A percentile compares a stretch with the other conserved stretches of the same genome.
Evolutionary conservation across 192 early-diverging fungal species (phyloP).

Genomic region (Dimargaris xerosporica): DNA sequence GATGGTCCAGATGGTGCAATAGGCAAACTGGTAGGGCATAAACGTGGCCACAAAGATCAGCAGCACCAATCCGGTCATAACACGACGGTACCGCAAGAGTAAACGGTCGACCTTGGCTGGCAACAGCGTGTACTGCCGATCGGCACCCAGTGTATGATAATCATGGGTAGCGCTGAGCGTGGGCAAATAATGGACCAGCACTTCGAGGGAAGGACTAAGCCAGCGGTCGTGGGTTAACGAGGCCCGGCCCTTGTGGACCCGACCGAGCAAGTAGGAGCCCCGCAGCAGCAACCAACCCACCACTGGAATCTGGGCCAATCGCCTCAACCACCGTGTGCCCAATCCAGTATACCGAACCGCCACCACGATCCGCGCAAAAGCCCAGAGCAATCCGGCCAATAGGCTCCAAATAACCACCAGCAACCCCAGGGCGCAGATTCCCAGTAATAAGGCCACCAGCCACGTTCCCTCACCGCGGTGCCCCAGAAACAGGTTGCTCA

Average conservation of each 20-base stretch:
- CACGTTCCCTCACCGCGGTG: slow-evolving; percentile 14
- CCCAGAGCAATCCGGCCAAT: too few relatives aligned
- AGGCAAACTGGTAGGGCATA: slow-evolving; percentile 67
- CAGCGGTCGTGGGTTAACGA: too few relatives aligned
- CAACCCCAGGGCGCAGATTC: background rate
- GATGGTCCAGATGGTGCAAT: slow-evolving; percentile 41
- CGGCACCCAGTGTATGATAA: too few relatives aligned
- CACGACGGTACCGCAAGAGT: slow-evolving; percentile 15
- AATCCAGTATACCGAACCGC: too few relatives aligned
- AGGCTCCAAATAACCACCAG: background rate
- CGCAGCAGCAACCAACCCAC: background rate
- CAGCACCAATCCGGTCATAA: slow-evolving; percentile 26
- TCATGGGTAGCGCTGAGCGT: too few relatives aligned
- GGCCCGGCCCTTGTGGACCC: too few relatives aligned
- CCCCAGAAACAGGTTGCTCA: slow-evolving; percentile 25
- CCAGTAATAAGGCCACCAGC: background rate
- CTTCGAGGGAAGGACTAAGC: too few relatives aligned
- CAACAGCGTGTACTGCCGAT: too few relatives aligned
- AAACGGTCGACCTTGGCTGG: too few relatives aligned
- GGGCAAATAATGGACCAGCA: too few relatives aligned
- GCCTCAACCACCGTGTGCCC: too few relatives aligned
- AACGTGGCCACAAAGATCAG: slow-evolving; percentile 39
- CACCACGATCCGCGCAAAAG: too few relatives aligned
- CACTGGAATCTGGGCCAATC: background rate
- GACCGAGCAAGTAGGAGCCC: background rate